Conservation (phyloP, 805 yeast species). For the Priceomyces castillae region DNA sequence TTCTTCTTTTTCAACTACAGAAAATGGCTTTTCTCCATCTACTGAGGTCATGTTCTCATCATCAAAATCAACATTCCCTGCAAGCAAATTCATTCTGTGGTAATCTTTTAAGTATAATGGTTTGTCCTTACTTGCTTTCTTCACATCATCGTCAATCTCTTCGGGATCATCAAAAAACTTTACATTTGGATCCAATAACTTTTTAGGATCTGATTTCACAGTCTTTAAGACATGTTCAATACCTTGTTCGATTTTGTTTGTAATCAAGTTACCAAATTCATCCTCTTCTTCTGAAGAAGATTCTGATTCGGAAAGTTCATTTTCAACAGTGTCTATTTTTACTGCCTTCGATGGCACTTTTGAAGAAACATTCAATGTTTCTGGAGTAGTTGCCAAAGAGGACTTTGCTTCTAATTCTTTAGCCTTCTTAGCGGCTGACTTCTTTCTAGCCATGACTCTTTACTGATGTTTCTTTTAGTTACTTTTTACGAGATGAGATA, state of each 20-base stretch:
- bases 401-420: conserved; percentile 37
- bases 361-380: background rate
- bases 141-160: conserved; percentile 14
- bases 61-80: conserved; percentile 58
- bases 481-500: background rate
- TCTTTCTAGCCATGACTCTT: conserved; percentile 71
- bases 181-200: conserved; percentile 62
- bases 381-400: conserved; percentile 20
- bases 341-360: background rate
- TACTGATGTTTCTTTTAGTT: background rate
- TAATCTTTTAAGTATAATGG: conserved; percentile 91
- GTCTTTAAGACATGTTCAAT: conserved; percentile 70
- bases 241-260: conserved; percentile 81
- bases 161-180: conserved; percentile 73
- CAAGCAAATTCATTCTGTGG: conserved; percentile 78
- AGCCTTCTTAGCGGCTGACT: conserved; percentile 76
- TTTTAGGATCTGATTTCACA: conserved; percentile 62
- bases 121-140: conserved; percentile 30
- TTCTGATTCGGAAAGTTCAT: conserved; percentile 21
- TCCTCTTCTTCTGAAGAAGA: conserved; percentile 78
- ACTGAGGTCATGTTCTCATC: conserved; percentile 38
- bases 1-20: conserved; percentile 71
- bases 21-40: conserved; percentile 65
- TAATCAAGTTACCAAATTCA: conserved; percentile 82
- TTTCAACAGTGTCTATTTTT: conserved; percentile 11